phyloP scores from a whole-genome alignment of 805 yeast species.

The Lachancea thermotolerans region DNA sequence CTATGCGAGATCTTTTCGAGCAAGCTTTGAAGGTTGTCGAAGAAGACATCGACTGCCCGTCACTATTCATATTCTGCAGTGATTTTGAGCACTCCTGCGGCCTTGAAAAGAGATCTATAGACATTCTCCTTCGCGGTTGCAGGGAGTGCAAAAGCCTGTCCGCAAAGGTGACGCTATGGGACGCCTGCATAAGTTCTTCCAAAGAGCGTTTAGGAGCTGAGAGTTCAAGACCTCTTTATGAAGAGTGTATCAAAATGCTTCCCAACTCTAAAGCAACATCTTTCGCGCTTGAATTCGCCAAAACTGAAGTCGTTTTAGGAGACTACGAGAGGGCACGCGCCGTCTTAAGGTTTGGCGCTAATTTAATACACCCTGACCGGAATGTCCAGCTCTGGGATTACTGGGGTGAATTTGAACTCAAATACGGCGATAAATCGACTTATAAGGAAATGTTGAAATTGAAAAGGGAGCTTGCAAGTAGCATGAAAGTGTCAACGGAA shows the following conservation, averaged over 20 bases:
- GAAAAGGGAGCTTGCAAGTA: conserved; percentile 38
- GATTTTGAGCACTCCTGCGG: conserved; percentile 57
- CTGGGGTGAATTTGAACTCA: conserved; percentile 73
- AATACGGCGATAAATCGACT: conserved; percentile 61
- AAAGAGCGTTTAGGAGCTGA: conserved; percentile 35
- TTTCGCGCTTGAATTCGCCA: conserved; percentile 48
- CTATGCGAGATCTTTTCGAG: conserved; percentile 70
- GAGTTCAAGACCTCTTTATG: conserved; percentile 43
- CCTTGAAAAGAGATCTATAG: conserved; percentile 42
- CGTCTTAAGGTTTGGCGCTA: conserved; percentile 49
- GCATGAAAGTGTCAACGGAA: conserved; percentile 27
- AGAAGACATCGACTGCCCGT: conserved; percentile 33
- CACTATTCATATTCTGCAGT: conserved; percentile 50
- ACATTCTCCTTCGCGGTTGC: conserved; percentile 40
- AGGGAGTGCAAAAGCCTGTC: conserved; percentile 9
- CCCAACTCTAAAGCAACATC: conserved; percentile 37
- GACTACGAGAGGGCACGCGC: conserved; percentile 59
- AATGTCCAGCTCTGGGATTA: conserved; percentile 45
- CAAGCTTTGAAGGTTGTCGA: conserved; percentile 52
- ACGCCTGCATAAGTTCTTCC: conserved; percentile 37
- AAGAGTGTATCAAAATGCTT: conserved; percentile 43
- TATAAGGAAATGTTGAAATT: conserved; percentile 67
- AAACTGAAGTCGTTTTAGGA: conserved; percentile 45
- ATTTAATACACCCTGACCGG: conserved; percentile 32
- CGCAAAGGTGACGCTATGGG: conserved; percentile 33